These are phyloP conservation scores for Penicillium sp. DNA, from an alignment of 2,329 filamentous ascomycete species.

Conservation along the genomic window DNA sequence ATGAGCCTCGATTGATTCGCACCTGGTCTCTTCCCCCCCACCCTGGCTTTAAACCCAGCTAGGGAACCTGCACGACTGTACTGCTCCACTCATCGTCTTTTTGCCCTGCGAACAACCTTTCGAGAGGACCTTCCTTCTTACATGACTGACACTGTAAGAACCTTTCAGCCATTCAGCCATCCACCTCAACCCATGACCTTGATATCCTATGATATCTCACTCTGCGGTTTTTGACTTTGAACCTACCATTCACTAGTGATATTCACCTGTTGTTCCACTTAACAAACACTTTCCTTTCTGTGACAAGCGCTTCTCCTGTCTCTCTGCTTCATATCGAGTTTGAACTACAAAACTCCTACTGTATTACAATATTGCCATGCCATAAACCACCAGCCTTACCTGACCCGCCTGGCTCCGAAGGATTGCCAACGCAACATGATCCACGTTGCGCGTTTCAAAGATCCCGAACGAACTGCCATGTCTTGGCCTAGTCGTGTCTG, in stretches of 20 bases:
- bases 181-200: not conserved
- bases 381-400: not conserved
- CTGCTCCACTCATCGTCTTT: constrained; percentile 8
- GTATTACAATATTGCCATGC: not conserved
- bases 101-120: not conserved
- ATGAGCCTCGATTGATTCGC: constrained; percentile 1
- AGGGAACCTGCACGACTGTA: constrained; percentile 25
- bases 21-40: constrained; percentile 6
- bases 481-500: not conserved
- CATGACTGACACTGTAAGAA: no score
- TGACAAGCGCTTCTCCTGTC: not conserved
- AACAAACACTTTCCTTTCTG: not conserved
- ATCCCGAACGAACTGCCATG: constrained; percentile 5
- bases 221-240: not conserved
- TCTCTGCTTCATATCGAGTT: not conserved
- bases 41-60: constrained; percentile 14
- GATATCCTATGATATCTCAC: not conserved
- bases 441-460: constrained; percentile 20
- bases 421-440: constrained; percentile 23
- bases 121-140: not conserved
- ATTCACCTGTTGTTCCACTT: not conserved
- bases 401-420: constrained; percentile 8
- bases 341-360: no score
- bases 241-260: not conserved
- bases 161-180: constrained; percentile 5